A percentile compares a stretch with the other conserved stretches of the same genome.
phyloP scores from a whole-genome alignment of 192 early-diverging fungal genomes.

The Fimicolochytrium jonesii region DNA sequence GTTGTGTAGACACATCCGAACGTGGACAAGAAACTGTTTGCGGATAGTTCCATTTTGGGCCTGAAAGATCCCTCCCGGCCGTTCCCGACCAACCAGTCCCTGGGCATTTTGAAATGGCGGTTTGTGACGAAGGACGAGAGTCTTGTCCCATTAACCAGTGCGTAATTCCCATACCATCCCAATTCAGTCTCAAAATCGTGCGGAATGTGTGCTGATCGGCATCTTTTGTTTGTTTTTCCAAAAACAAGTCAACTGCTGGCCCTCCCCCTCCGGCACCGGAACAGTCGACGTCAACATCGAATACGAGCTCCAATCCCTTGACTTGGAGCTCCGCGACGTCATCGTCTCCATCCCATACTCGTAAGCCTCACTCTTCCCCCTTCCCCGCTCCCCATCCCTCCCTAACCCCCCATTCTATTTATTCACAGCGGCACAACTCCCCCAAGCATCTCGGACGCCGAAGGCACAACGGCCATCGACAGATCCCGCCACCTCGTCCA shows the following conservation, averaged over 20 bases:
- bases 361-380: constrained; percentile 37
- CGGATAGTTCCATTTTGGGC: constrained; percentile 62
- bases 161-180: constrained; percentile 20
- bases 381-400: too few species aligned
- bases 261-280: constrained; percentile 82
- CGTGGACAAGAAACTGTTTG: constrained; percentile 88
- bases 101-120: constrained; percentile 89
- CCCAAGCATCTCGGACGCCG: constrained; percentile 74
- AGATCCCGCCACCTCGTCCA: constrained; percentile 64
- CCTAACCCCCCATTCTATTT: neutral
- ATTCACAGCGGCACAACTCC: constrained; percentile 51
- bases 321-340: constrained; percentile 81
- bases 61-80: constrained; percentile 76
- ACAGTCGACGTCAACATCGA: constrained; percentile 94
- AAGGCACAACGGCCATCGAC: constrained; percentile 79
- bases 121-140: constrained; percentile 78
- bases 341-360: constrained; percentile 86
- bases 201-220: too few species aligned
- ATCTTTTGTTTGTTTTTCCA: neutral
- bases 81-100: constrained; percentile 81
- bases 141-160: constrained; percentile 76
- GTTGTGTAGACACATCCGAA: constrained; percentile 84
- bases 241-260: constrained; percentile 93
- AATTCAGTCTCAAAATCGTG: too few species aligned
- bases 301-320: constrained; percentile 78